Conservation (phyloP, 1,284 basidiomycete species). For the Irpex sp. region DNA sequence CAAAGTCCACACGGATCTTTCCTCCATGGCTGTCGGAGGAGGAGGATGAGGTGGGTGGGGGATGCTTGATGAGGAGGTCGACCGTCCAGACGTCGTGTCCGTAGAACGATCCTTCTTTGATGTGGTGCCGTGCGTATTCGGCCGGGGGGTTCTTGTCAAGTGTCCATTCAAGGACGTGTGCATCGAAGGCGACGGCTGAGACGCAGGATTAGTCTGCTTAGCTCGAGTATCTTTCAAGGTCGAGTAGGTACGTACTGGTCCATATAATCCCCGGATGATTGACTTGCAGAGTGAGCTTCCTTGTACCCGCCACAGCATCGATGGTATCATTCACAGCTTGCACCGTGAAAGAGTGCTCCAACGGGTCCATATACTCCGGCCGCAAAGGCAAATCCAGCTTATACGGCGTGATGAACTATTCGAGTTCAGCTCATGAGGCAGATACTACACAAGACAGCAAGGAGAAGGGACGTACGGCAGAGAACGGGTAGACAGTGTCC, state of each 20-base stretch:
- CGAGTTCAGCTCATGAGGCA: neutral
- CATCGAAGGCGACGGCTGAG: slow-evolving; percentile 87
- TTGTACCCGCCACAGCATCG: slow-evolving; percentile 55
- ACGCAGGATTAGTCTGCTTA: neutral
- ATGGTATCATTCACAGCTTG: slow-evolving; percentile 55
- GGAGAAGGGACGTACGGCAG: slow-evolving; percentile 42
- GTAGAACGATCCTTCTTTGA: slow-evolving; percentile 87
- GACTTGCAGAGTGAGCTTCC: slow-evolving; percentile 68
- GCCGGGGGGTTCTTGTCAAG: slow-evolving; percentile 72
- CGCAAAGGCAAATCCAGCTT: slow-evolving; percentile 60
- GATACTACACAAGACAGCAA: neutral
- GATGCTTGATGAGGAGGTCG: slow-evolving; percentile 62
- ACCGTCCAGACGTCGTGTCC: slow-evolving; percentile 69
- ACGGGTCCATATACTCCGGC: slow-evolving; percentile 48
- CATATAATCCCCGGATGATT: slow-evolving; percentile 85
- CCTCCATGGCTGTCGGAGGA: slow-evolving; percentile 12
- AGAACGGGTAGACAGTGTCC: slow-evolving; percentile 87
- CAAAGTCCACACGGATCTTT: slow-evolving; percentile 51
- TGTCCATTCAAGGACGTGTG: slow-evolving; percentile 85
- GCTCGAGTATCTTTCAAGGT: neutral
- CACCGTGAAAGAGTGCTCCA: slow-evolving; percentile 50
- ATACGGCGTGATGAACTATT: slow-evolving; percentile 74
- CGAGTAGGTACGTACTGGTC: slow-evolving; percentile 54
- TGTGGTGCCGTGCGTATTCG: slow-evolving; percentile 77
- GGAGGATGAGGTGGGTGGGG: slow-evolving; percentile 16